A percentile compares a stretch with the other conserved stretches of the same genome.
These are phyloP conservation scores for Paxillus ammoniavirescens DNA, from an alignment of 768 basidiomycete genomes.

Conservation along the genomic window DNA sequence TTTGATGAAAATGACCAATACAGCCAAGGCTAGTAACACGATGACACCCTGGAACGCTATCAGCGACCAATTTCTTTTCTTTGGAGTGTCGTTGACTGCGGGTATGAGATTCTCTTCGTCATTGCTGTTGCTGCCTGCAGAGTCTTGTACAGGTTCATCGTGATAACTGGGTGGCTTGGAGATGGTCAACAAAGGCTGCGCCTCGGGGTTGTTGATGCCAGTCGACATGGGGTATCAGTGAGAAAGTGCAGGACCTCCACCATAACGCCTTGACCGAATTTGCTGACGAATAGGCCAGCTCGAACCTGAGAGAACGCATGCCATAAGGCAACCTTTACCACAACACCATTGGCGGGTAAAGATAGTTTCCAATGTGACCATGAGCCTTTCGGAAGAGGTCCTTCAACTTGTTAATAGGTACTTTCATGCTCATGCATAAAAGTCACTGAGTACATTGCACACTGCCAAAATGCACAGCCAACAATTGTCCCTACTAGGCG, in stretches of 20 bases:
- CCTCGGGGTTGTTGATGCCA: slow-evolving; percentile 8
- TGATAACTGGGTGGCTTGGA: slow-evolving; percentile 17
- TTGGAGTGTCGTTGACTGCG: slow-evolving; percentile 2
- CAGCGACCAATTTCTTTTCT: slow-evolving; percentile 10
- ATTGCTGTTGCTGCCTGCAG: background rate
- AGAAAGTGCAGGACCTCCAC: slow-evolving; percentile 9
- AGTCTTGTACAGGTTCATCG: slow-evolving; percentile 1
- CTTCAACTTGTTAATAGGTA: no score
- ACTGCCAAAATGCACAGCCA: no score
- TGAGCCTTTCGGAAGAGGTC: no score
- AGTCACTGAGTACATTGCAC: no score
- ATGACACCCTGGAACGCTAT: slow-evolving; percentile 33
- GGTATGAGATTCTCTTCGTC: slow-evolving; percentile 19
- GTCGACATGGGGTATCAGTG: slow-evolving; percentile 19
- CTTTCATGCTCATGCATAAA: no score
- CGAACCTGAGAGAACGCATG: no score
- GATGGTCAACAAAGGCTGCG: slow-evolving; percentile 23
- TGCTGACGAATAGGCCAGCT: no score
- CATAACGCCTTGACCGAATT: background rate
- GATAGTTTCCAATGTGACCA: no score
- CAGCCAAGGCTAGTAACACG: slow-evolving; percentile 34
- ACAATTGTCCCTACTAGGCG: no score
- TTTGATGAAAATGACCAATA: slow-evolving; percentile 58
- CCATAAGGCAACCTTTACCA: no score
- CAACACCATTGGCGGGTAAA: no score